These are phyloP conservation scores for Herpomyces periplanetae DNA, from an alignment of 2,329 filamentous ascomycete species.

Conservation along the genomic window DNA sequence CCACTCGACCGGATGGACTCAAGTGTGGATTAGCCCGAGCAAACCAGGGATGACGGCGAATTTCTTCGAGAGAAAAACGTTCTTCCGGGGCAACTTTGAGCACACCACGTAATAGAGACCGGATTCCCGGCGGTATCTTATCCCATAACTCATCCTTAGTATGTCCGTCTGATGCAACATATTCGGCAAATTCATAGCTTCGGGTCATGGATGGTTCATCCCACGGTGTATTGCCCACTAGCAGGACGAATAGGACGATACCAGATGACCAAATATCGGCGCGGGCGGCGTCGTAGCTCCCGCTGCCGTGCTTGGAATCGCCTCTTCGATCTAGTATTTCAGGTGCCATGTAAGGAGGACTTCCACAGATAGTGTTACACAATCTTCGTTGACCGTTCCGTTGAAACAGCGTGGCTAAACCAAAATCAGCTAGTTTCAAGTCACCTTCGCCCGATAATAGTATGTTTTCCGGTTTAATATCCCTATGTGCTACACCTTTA, in stretches of 20 bases:
- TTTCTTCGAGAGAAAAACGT: conserved; percentile 49
- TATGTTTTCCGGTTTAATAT: conserved; percentile 50
- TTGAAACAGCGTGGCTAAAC: conserved; percentile 66
- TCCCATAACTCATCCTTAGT: conserved; percentile 57
- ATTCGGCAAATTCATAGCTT: conserved; percentile 75
- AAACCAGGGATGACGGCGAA: conserved; percentile 79
- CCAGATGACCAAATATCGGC: conserved; percentile 93
- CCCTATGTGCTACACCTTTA: conserved; percentile 63
- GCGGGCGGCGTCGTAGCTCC: conserved; percentile 31
- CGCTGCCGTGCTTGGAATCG: conserved; percentile 12
- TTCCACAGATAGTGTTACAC: conserved; percentile 66
- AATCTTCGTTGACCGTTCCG: conserved; percentile 47
- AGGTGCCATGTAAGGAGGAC: conserved; percentile 82
- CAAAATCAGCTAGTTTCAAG: conserved; percentile 84
- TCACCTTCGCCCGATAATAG: conserved; percentile 46
- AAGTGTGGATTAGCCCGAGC: conserved; percentile 43
- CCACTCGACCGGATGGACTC: conserved; percentile 26
- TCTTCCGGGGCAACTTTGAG: conserved; percentile 33
- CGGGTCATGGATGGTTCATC: conserved; percentile 50
- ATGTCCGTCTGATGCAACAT: conserved; percentile 33
- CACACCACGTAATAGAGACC: conserved; percentile 69
- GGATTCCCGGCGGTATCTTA: conserved; percentile 25
- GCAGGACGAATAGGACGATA: conserved; percentile 75
- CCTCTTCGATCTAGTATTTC: conserved; percentile 23
- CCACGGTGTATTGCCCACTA: conserved; percentile 92